A percentile compares a stretch with the other conserved stretches of the same genome.
These are phyloP conservation scores for Cyberlindnera amylophila DNA, from an alignment of 805 yeast species.

Conservation along the genomic window DNA sequence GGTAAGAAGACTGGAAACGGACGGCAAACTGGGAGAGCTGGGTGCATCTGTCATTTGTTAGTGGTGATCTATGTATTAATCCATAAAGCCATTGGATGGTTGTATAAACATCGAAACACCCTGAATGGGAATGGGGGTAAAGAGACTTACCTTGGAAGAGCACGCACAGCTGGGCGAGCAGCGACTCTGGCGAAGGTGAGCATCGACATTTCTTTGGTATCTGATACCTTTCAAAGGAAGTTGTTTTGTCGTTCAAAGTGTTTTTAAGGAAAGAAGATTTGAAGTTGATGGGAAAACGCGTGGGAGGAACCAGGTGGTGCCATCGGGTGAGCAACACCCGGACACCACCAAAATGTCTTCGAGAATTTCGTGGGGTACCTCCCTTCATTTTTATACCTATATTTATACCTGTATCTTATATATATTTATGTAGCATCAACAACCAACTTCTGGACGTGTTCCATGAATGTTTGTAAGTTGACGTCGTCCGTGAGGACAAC, in stretches of 20 bases:
- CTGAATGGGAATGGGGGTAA: background rate
- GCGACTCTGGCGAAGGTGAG: constrained; percentile 14
- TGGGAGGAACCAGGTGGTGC: constrained; percentile 3
- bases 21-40: constrained; percentile 15
- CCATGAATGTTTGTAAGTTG: constrained; percentile 89
- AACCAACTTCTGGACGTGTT: constrained; percentile 87
- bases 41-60: constrained; percentile 12
- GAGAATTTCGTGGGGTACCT: no score
- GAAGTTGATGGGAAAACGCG: background rate
- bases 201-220: constrained; percentile 14
- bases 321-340: constrained; percentile 4
- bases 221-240: no score
- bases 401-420: no score
- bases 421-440: constrained; percentile 37
- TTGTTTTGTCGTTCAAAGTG: no score
- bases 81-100: no score
- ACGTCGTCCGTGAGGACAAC: constrained; percentile 97
- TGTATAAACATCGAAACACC: no score
- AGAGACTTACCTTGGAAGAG: constrained; percentile 16
- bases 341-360: background rate
- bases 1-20: constrained; percentile 42
- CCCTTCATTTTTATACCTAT: no score
- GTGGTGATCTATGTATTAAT: no score
- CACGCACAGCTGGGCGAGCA: constrained; percentile 17
- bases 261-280: background rate